A percentile compares a stretch with the other conserved stretches of the same genome.
Evolutionary conservation across 768 basidiomycete genomes (phyloP).

Genomic region (Clitopilus hobsonii): DNA sequence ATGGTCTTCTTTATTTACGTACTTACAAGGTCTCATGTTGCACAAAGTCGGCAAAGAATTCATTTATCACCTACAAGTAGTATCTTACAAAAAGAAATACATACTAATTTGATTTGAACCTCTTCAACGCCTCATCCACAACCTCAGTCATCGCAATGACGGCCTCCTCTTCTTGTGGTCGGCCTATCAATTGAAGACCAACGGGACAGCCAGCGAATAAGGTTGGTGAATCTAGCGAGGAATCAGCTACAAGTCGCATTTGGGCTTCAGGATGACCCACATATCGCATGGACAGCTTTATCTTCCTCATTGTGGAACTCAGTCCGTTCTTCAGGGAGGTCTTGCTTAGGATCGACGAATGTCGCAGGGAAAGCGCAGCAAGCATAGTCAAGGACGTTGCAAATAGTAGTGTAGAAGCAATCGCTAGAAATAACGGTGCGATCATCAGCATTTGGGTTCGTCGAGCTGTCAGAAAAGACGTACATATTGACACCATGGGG

Average conservation of each 20-base stretch:
- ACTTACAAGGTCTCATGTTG: too few relatives aligned
- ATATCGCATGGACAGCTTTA: conserved; percentile 44
- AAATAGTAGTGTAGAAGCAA: conserved; percentile 56
- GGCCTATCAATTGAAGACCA: conserved; percentile 61
- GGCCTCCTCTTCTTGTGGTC: conserved; percentile 68
- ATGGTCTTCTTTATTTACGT: not conserved
- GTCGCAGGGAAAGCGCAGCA: conserved; percentile 62
- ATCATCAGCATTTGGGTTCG: not conserved
- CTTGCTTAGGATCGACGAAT: conserved; percentile 48
- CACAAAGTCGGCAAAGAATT: too few relatives aligned
- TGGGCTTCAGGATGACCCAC: conserved; percentile 25
- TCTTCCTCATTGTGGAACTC: conserved; percentile 53
- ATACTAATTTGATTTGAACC: conserved; percentile 8
- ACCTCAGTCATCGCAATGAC: conserved; percentile 66
- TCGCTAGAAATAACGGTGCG: conserved; percentile 29
- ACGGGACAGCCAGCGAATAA: conserved; percentile 53
- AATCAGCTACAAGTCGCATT: not conserved
- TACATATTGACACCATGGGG: conserved; percentile 60
- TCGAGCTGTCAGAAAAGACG: not conserved
- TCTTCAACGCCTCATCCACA: conserved; percentile 47
- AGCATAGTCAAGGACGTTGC: conserved; percentile 63
- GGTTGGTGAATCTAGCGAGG: conserved; percentile 47
- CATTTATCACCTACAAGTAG: too few relatives aligned
- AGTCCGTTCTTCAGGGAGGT: conserved; percentile 40
- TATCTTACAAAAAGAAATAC: not conserved